Base-by-base conservation (phyloP, 306 rosid genomes). In the Gastrolobium bilobum region DNA sequence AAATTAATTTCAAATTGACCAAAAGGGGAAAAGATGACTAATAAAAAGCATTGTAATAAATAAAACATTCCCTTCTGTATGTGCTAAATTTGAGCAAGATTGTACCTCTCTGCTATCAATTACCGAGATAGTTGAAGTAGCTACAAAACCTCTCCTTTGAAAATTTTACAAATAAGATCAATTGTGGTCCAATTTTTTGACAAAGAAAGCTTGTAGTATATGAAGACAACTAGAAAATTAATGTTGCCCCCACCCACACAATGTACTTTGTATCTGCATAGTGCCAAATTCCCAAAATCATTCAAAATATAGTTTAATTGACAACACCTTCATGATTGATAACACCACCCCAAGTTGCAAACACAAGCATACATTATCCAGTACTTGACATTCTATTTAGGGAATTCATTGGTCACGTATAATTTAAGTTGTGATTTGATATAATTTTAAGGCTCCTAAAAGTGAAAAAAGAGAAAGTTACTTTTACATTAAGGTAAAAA, bases 101-200 rank as follows among this genome's bases (percentile, higher is more conserved):
- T 58, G 63, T 71, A 69, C 86, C 56, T 52, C 15, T 33, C 9
- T 13, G 57, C 38, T 67, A 44, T 77, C 81, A 66, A 50, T 71
- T 71, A 34, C 42, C 50, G 7, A 14, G 42, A 61, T 60, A 66
- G 61, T 56, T 70, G 66, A 65, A 42, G 50, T 76, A 7, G 8
- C 72, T 43, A 20, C 42, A 59, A 47, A 11, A 10, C 51, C n/a
- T 58, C 52, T 10, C 37, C 31, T 63, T 66, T 57, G 51, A 72
- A 60, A 20, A 26, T 37, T 34, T 44, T 5, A 30, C 44, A 69
- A 0, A 51, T 0, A 42, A 42, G 14, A 44, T 66, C 4, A 26
- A 44, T 3, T 56, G 77, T 82, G 86, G 84, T 86, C 86, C 86
- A 56, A 61, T 7, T 54, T 68, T 78, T 73, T 82, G 77, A 82